phyloP scores from a whole-genome alignment of 768 basidiomycete genomes.

The Lentinula sp. region DNA sequence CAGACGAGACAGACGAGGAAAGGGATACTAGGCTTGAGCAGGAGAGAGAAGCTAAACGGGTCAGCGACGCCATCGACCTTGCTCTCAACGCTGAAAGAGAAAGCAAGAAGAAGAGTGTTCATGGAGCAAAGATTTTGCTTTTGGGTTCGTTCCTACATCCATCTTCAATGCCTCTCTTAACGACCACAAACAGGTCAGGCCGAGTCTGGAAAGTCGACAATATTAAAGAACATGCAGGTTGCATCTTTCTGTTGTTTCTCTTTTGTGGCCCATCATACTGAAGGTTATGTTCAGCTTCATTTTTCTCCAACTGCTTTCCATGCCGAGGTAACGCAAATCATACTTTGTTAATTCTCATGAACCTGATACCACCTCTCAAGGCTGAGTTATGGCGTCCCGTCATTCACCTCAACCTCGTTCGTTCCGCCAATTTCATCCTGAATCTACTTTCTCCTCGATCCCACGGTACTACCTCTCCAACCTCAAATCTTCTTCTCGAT shows the following conservation, averaged over 20 bases:
- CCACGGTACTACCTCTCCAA: neutral
- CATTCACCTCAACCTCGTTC: constrained; percentile 64
- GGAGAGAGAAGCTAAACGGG: constrained; percentile 44
- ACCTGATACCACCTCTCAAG: constrained; percentile 13
- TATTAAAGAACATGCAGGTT: constrained; percentile 63
- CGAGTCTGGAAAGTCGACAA: constrained; percentile 64
- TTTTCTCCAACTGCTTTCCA: constrained; percentile 55
- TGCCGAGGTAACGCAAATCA: constrained; percentile 33
- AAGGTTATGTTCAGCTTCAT: constrained; percentile 41
- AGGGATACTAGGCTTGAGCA: constrained; percentile 29
- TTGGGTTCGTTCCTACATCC: constrained; percentile 35
- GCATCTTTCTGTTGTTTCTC: constrained; percentile 37
- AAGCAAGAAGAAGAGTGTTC: constrained; percentile 27
- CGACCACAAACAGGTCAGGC: constrained; percentile 42
- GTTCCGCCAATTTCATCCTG: constrained; percentile 39
- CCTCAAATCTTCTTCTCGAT: constrained; percentile 12
- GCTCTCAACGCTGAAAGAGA: constrained; percentile 40
- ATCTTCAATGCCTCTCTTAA: neutral
- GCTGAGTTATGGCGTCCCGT: constrained; percentile 57
- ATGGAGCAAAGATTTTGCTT: constrained; percentile 45
- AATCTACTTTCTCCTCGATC: constrained; percentile 15
- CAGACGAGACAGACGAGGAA: constrained; percentile 35
- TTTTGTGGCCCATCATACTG: neutral
- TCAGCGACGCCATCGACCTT: constrained; percentile 53
- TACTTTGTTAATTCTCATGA: neutral